phyloP scores from a whole-genome alignment of 495 filamentous ascomycete genomes.

The Pyrenula aspistea region DNA sequence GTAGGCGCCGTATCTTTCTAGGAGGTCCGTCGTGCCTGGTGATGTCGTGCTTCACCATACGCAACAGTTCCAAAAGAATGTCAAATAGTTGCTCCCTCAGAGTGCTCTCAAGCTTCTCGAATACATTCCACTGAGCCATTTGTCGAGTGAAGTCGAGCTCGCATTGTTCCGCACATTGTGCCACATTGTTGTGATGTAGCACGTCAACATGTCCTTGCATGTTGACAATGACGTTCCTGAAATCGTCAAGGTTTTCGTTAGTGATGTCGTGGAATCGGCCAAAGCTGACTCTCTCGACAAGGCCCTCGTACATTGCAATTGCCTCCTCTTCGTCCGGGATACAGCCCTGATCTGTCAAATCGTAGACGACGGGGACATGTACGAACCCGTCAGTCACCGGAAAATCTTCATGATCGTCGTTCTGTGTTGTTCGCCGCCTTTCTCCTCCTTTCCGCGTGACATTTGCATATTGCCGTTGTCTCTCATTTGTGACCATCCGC shows the following conservation, averaged over 20 bases:
- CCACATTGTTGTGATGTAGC: not conserved
- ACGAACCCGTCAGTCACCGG: not conserved
- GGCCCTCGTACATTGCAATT: not conserved
- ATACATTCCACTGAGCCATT: not conserved
- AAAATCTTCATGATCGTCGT: constrained; percentile 19
- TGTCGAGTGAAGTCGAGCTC: not conserved
- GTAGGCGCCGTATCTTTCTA: not conserved
- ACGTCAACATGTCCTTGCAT: not conserved
- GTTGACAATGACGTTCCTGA: not conserved
- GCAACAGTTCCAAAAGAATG: not conserved
- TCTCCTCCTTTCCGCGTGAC: constrained; percentile 37
- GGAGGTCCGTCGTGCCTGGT: not conserved
- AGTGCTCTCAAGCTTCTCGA: not conserved
- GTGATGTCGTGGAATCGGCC: not conserved
- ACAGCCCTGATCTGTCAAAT: not conserved
- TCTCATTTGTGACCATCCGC: constrained; percentile 54
- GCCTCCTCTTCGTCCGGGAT: constrained; percentile 1
- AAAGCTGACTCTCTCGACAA: not conserved
- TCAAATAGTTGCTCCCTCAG: not conserved
- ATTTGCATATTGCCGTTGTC: constrained; percentile 49
- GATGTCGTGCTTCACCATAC: not conserved
- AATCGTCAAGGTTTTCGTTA: not conserved
- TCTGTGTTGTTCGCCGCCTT: constrained; percentile 23
- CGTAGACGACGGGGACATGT: not conserved
- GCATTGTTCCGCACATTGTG: not conserved